Base-by-base conservation (phyloP, 1,284 basidiomycete genomes). In the Coniferiporia sulphurascens region DNA sequence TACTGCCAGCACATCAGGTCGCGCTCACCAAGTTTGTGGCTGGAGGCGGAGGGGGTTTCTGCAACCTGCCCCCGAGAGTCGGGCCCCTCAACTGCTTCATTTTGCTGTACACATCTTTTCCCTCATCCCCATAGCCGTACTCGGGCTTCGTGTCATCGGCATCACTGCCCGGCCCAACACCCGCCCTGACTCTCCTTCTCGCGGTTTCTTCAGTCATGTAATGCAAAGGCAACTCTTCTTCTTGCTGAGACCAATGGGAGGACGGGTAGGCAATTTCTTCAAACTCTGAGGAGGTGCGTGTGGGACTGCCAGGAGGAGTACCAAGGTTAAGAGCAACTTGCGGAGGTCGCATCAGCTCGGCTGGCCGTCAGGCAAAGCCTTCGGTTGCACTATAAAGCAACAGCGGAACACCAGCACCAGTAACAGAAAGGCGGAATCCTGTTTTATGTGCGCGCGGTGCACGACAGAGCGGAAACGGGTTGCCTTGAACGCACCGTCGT, bases 71-170 rank as follows among this genome's bases (percentile, higher is more conserved):
- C 62, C 85, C 86, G 46, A 79, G 76, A 49, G 85, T 69, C 38
- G 79, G 79, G 49, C 74, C 73, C 64, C 74, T 76, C 17, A 76
- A 66, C 15, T 78, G 72, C 60, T 78, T 78, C 55, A 78, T 73
- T 74, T 91, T 91, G 67, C 77, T 78, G 68, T 87, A 90, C 10
- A 88, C 84, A 61, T 86, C 86, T 74, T 90, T 91, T 22, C 87
- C 84, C 62, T 84, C 84, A 69, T 86, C 85, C 66, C 89, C 87
- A 65, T 77, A 74, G 46, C 69, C 66, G 59, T 69, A 66, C 61
- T 70, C 69, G 49, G 67, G 69, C 62, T 75, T 71, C 65, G 73
- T 71, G 66, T 76, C 70, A 64, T 75, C 71, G 38, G 68, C 68
- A 55, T 66, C 66, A 62, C 69, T 72, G 19, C 71, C 74, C 38